These are phyloP conservation scores for Orobanche coerulescens DNA, from an alignment of 257 asterid genomes.

Conservation along the genomic window DNA sequence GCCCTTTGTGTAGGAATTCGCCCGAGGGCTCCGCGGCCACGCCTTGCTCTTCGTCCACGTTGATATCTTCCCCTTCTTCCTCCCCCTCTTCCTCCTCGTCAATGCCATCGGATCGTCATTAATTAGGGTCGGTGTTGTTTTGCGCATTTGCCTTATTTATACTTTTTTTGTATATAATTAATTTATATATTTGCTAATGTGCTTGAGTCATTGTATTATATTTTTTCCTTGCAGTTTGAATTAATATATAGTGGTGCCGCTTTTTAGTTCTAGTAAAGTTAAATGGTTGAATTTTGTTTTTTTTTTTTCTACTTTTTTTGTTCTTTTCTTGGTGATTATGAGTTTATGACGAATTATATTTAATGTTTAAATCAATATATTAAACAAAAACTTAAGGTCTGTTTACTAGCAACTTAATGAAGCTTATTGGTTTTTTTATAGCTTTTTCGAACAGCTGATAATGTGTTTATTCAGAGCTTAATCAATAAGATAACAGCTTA, in stretches of 20 bases:
- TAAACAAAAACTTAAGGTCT: too few relatives aligned
- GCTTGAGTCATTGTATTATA: not conserved
- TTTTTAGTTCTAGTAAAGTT: not conserved
- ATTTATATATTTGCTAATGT: not conserved
- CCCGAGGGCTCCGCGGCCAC: conserved; percentile 37
- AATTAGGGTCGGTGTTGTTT: not conserved
- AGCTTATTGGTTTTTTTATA: too few relatives aligned
- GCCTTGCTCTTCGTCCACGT: conserved; percentile 41
- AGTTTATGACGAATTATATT: too few relatives aligned
- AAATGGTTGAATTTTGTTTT: too few relatives aligned
- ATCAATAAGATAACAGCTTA: too few relatives aligned
- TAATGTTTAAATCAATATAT: too few relatives aligned
- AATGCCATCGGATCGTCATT: not conserved
- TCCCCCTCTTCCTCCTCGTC: conserved; percentile 15
- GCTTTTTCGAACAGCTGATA: too few relatives aligned
- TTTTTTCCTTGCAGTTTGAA: not conserved
- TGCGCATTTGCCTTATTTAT: not conserved
- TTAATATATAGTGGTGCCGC: not conserved
- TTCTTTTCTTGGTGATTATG: too few relatives aligned
- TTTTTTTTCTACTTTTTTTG: too few relatives aligned
- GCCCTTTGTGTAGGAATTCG: conserved; percentile 74
- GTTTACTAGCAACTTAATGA: too few relatives aligned
- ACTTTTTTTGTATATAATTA: conserved; percentile 11
- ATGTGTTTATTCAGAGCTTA: too few relatives aligned
- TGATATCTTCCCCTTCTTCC: conserved; percentile 23